Conservation (phyloP, 768 basidiomycete genomes). For the Mycena crocata region DNA sequence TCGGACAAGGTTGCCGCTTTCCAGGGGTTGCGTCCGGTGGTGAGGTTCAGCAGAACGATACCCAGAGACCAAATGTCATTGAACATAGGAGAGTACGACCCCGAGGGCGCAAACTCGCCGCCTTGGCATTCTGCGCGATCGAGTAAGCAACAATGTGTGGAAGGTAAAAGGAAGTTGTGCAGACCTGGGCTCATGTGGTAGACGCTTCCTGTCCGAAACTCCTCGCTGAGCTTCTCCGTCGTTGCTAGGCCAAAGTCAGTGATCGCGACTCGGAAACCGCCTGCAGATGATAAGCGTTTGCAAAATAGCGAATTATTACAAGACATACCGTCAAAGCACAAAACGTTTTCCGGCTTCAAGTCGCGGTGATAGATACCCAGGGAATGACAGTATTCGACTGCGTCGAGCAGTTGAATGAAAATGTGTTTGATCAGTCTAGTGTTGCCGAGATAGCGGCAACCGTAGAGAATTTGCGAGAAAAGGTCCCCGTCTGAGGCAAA, state of each 20-base stretch:
- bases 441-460: constrained; percentile 84
- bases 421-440: constrained; percentile 88
- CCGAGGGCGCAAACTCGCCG: constrained; percentile 69
- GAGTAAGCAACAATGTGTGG: constrained; percentile 33
- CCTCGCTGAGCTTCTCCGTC: constrained; percentile 83
- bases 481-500: constrained; percentile 92
- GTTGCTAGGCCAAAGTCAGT: constrained; percentile 98
- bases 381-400: constrained; percentile 92
- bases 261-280: constrained; percentile 82
- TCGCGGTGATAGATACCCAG: constrained; percentile 96
- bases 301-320: not conserved
- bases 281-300: constrained; percentile 11
- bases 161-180: constrained; percentile 36
- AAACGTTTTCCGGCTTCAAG: constrained; percentile 95
- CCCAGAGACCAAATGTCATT: constrained; percentile 98
- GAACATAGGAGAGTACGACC: constrained; percentile 84
- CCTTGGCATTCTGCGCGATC: constrained; percentile 84
- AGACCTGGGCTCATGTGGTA: constrained; percentile 97
- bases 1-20: constrained; percentile 86
- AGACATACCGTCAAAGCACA: constrained; percentile 72
- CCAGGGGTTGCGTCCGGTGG: constrained; percentile 97
- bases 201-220: constrained; percentile 96
- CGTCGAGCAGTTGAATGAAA: constrained; percentile 94
- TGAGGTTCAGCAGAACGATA: constrained; percentile 95
- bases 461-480: constrained; percentile 88